Conservation (phyloP, 192 early-diverging fungal species). For the Rhizophagus prolifer region DNA sequence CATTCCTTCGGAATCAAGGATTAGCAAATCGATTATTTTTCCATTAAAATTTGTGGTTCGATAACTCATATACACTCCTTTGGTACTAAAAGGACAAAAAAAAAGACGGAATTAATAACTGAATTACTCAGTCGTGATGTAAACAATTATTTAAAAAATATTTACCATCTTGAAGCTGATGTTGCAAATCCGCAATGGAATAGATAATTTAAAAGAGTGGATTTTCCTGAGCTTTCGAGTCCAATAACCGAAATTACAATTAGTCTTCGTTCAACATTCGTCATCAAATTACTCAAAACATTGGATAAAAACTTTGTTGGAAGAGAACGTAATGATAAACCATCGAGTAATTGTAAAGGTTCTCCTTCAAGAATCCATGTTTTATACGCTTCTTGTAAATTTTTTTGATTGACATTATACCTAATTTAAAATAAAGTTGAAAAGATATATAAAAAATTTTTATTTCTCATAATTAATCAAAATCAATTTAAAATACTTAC, state of each 20-base stretch:
- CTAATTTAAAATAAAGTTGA: not conserved
- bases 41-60: not conserved
- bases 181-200: conserved; percentile 7
- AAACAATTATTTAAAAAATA: too few relatives aligned
- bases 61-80: conserved; percentile 5
- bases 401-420: not conserved
- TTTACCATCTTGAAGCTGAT: conserved; percentile 4
- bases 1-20: conserved; percentile 16
- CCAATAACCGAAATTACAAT: conserved; percentile 1
- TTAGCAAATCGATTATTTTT: not conserved
- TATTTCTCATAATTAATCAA: too few relatives aligned
- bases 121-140: too few relatives aligned
- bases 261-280: not conserved
- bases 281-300: not conserved
- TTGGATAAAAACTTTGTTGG: not conserved
- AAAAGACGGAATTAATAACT: too few relatives aligned
- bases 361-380: conserved; percentile 12
- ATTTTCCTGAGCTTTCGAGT: conserved; percentile 9
- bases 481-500: not conserved
- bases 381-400: not conserved
- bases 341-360: conserved; percentile 5
- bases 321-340: conserved; percentile 1
- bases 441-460: too few relatives aligned
- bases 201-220: conserved; percentile 11
- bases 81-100: conserved; percentile 17